A percentile compares a stretch with the other conserved stretches of the same genome.
Conservation (phyloP, 306 rosid species). For the Urtica urens region DNA sequence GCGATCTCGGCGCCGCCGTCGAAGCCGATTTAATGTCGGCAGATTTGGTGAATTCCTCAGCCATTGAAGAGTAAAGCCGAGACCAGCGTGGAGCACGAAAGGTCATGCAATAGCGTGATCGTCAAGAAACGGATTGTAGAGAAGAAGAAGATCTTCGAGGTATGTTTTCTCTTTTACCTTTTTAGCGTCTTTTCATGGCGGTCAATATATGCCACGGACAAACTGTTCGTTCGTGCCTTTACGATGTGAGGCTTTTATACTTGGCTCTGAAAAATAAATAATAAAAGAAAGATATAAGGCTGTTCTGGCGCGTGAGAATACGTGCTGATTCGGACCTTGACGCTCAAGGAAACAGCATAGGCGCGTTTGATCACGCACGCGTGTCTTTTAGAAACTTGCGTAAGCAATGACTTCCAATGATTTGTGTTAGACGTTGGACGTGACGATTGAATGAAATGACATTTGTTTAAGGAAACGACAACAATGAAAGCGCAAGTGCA, state of each 20-base stretch:
- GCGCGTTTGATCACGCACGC: not conserved
- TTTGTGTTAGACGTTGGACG: not conserved
- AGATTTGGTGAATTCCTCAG: constrained; percentile 39
- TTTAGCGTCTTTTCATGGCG: not conserved
- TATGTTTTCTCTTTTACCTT: not conserved
- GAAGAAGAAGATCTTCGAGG: not conserved
- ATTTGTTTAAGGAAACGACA: no score
- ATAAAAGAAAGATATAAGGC: not conserved
- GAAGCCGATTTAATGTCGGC: constrained; percentile 28
- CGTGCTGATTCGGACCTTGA: not conserved
- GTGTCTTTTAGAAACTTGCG: not conserved
- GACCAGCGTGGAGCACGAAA: constrained; percentile 33
- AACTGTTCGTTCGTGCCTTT: not conserved
- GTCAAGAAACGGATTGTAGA: not conserved
- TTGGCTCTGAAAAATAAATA: not conserved
- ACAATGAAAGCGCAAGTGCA: no score
- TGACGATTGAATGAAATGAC: no score
- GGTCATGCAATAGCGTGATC: constrained; percentile 28
- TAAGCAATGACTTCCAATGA: constrained; percentile 1
- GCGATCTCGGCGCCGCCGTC: constrained; percentile 24
- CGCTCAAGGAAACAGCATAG: not conserved
- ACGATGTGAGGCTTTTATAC: not conserved
- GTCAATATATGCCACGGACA: not conserved
- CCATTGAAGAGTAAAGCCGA: constrained; percentile 33
- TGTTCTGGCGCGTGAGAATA: not conserved